Evolutionary conservation across 1,284 basidiomycete genomes (phyloP), one percentile per base, ranked within the genome.

Genomic region (Cerioporus squamosus): DNA sequence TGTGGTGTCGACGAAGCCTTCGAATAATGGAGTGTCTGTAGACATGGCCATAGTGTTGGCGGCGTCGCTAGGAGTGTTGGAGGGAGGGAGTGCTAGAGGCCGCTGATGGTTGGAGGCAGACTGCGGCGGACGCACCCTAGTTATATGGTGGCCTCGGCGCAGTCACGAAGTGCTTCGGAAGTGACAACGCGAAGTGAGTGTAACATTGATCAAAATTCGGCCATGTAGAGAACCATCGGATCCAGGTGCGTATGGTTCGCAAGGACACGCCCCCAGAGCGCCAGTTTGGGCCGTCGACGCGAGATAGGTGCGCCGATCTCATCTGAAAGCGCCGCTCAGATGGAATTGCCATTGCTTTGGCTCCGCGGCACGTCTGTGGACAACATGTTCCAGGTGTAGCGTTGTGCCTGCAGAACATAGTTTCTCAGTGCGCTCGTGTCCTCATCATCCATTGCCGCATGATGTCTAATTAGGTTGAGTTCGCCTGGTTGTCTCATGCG

Each of bases 1-100:
- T 7, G 91, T 94, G 40, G 87, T 88, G 70, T 91, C 87, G 38
- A 91, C 87, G 74, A 84, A 87, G 59, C 87, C 86, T 59, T 79
- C 79, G 77, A 88, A 88, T 56, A 64, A 56, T 50, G 57, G 59
- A 31, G 48, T 44, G 54, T 61, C 59, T 42, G 59, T 57, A 26
- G 62, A 61, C 62, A 61, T 61, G 53, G 62, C 57, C 62, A 64
- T 64, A 33, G 7, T 53, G 48, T 36, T n/a, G 10, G 47, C 33
- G 47, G 47, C 26, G 59, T n/a, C 14, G 59, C 18, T 14, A 42
- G 46, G 51, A 26, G 39, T 6, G 47, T 50, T 48, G 36, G 45
- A 45, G 43, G 44, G 59, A 39, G 48, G 60, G 17, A 15, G 40
- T 42, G 40, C n/a, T 42, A 22, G 26, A 36, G 31, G 60, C n/a